A percentile compares a stretch with the other conserved stretches of the same genome.
These are phyloP conservation scores for Salix exigua DNA, from an alignment of 345 rosid genomes.

Conservation along the genomic window DNA sequence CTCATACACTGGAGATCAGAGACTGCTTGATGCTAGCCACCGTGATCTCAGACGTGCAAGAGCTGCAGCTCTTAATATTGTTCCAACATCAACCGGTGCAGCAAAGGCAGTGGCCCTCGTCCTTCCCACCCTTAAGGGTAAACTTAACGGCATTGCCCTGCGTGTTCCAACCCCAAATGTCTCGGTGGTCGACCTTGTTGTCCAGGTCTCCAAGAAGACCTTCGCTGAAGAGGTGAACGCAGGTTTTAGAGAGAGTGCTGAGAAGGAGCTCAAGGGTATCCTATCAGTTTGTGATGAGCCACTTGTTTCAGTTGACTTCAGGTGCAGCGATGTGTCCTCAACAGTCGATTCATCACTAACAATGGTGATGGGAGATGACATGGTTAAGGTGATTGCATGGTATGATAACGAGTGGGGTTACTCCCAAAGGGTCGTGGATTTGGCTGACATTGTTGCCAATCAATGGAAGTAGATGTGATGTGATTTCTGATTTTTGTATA, in stretches of 20 bases:
- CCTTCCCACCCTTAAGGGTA: slow-evolving; percentile 84
- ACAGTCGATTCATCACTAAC: slow-evolving; percentile 86
- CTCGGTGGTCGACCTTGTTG: slow-evolving; percentile 88
- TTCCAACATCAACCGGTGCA: slow-evolving; percentile 93
- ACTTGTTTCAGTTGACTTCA: slow-evolving; percentile 84
- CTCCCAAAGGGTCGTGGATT: slow-evolving; percentile 95
- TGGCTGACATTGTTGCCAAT: slow-evolving; percentile 87
- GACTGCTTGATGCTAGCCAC: slow-evolving; percentile 89
- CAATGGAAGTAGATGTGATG: slow-evolving; percentile 59
- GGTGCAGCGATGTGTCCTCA: slow-evolving; percentile 86
- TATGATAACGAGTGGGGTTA: slow-evolving; percentile 99
- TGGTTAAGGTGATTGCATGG: slow-evolving; percentile 99
- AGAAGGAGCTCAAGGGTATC: slow-evolving; percentile 76
- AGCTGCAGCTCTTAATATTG: slow-evolving; percentile 94
- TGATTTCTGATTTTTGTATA: slow-evolving; percentile 28
- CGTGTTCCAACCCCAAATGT: slow-evolving; percentile 98
- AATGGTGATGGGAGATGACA: slow-evolving; percentile 98
- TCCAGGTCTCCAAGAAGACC: slow-evolving; percentile 87
- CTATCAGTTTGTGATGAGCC: slow-evolving; percentile 92
- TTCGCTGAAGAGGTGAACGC: slow-evolving; percentile 95
- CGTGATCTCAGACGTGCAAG: slow-evolving; percentile 95
- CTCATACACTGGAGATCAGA: slow-evolving; percentile 97
- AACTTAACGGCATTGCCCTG: slow-evolving; percentile 88
- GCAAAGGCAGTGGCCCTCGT: slow-evolving; percentile 97
- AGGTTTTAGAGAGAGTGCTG: slow-evolving; percentile 78